Base-by-base conservation (phyloP, 495 filamentous ascomycete species). In the Penicillium coffeae region DNA sequence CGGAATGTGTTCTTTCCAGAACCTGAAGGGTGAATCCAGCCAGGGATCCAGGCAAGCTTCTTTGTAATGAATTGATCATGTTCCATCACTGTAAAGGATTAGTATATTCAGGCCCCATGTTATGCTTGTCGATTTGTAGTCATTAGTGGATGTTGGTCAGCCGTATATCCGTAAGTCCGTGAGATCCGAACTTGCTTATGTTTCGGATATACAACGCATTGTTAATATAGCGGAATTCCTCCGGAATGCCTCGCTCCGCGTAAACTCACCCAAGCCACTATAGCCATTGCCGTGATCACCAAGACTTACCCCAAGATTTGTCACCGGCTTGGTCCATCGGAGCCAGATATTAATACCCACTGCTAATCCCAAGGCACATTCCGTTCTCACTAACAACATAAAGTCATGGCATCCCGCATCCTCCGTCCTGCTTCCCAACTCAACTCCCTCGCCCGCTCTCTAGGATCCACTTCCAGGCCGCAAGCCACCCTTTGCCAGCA, bases 381-480 rank as follows among this genome's bases (percentile, higher is more conserved):
- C 25, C 25, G n/a, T n/a, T n/a, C 25, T 30, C 25, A 30, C 25
- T 10, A 30, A 30, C 25, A 30, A 10, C 4, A 5, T 30, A 45
- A 21, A 34, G 30, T 30, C 20, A 58, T 58, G 55, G 50, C 55
- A 18, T 43, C 42, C 36, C 50, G 43, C 30, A 20, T 40, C 38
- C 42, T 58, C 50, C 55, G 50, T 40, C 47, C 55, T 8, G 44
- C 41, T 51, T 53, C 50, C 38, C 50, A 37, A 34, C 42, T 58
- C 43, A 47, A 50, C 42, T 22, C 19, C 39, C 39, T 50, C 38
- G 44, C 34, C 55, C 50, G 50, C 16, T 8, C 49, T 13, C 34
- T 53, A 0, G 42, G 50, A 49, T 58, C 50, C 46, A 57, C 45
- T 36, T 4, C 42, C 13, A 42, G 42, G 37, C 12, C 15, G 33